Percentiles rank a stretch among this genome's conserved stretches.
These are phyloP conservation scores for Colletotrichum orchidophilum DNA, from an alignment of 2,329 filamentous ascomycete species.

Conservation along the genomic window DNA sequence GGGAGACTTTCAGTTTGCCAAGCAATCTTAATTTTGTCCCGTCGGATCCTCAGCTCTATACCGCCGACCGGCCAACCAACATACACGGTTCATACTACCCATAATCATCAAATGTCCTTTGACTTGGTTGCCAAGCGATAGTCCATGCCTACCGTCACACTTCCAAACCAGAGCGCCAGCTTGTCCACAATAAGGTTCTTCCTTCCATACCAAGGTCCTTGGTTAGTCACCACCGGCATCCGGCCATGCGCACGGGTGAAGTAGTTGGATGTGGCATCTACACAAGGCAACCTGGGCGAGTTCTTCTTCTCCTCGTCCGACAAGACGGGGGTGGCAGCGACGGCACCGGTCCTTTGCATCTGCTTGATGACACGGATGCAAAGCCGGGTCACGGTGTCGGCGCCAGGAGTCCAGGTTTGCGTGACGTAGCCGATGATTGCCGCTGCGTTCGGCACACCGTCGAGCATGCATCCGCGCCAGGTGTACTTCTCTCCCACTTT, in stretches of 20 bases:
- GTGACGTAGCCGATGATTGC: conserved; percentile 73
- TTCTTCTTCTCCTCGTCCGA: conserved; percentile 22
- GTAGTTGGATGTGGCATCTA: conserved; percentile 44
- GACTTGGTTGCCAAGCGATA: conserved; percentile 37
- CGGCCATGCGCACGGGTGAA: conserved; percentile 47
- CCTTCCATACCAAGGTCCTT: conserved; percentile 48
- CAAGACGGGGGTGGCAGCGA: conserved; percentile 14
- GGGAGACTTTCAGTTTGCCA: not conserved
- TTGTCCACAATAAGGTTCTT: conserved; percentile 42
- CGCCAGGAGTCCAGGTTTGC: conserved; percentile 73
- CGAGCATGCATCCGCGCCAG: conserved; percentile 74
- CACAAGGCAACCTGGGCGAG: conserved; percentile 37
- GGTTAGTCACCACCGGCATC: conserved; percentile 47
- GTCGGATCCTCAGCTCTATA: not conserved
- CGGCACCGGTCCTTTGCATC: conserved; percentile 49
- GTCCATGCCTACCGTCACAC: conserved; percentile 43
- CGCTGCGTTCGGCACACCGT: conserved; percentile 71
- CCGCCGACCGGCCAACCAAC: not conserved
- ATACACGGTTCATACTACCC: not conserved
- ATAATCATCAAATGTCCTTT: conserved; percentile 38
- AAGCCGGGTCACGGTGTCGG: conserved; percentile 61
- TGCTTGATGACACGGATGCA: conserved; percentile 59
- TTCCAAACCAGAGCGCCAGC: conserved; percentile 42
- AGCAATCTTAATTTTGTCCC: not conserved
- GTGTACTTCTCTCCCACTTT: conserved; percentile 60